A percentile compares a stretch with the other conserved stretches of the same genome.
Conservation (phyloP, 2,329 filamentous ascomycete species). For the Fusarium torulosum region DNA sequence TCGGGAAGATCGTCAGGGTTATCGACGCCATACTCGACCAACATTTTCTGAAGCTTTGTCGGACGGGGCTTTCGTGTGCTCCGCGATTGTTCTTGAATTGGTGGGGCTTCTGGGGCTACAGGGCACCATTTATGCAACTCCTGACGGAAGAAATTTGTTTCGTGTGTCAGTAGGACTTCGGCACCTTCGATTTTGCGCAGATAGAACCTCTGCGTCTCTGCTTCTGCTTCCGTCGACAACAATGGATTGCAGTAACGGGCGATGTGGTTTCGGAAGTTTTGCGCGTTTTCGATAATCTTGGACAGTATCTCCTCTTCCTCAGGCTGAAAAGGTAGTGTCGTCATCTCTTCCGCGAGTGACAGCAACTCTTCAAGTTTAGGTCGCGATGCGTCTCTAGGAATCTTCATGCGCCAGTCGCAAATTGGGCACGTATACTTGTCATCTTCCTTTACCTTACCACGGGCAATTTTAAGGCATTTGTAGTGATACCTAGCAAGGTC, state of each 20-base stretch:
- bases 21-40: conserved; percentile 88
- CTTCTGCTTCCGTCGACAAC: conserved; percentile 85
- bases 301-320: conserved; percentile 90
- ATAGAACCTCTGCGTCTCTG: conserved; percentile 92
- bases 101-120: conserved; percentile 86
- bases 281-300: conserved; percentile 88
- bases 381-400: conserved; percentile 93
- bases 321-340: conserved; percentile 87
- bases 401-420: conserved; percentile 96
- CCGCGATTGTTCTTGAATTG: conserved; percentile 85
- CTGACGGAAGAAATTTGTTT: conserved; percentile 98
- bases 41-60: conserved; percentile 95
- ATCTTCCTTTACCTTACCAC: conserved; percentile 97
- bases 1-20: conserved; percentile 92
- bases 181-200: conserved; percentile 97
- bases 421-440: conserved; percentile 99
- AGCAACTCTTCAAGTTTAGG: conserved; percentile 94
- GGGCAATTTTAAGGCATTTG: conserved; percentile 96
- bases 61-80: conserved; percentile 96
- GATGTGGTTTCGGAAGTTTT: conserved; percentile 86
- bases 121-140: conserved; percentile 96
- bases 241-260: conserved; percentile 83
- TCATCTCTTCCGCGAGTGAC: conserved; percentile 85
- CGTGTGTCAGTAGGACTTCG: conserved; percentile 88
- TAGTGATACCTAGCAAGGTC: conserved; percentile 82